These are phyloP conservation scores for Allium sativum DNA, from an alignment of 106 monocot genomes.

Conservation along the genomic window DNA sequence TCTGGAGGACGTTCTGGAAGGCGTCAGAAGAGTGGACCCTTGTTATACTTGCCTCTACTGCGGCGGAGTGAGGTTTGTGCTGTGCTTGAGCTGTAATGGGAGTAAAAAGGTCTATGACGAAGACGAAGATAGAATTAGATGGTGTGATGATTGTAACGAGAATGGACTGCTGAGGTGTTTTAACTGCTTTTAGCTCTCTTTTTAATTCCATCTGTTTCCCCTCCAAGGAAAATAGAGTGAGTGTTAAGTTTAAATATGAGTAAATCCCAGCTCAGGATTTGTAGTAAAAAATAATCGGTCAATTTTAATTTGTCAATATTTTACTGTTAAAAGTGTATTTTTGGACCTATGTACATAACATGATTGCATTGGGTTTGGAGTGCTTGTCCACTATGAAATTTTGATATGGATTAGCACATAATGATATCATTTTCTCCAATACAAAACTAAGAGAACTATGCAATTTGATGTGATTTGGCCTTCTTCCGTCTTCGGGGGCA, in stretches of 20 bases:
- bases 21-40: conserved; percentile 11
- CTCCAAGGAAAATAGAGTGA: not conserved
- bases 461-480: too few species aligned
- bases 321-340: too few species aligned
- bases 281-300: too few species aligned
- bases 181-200: conserved; percentile 3
- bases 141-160: conserved; percentile 18
- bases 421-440: too few species aligned
- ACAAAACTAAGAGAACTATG: too few species aligned
- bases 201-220: not conserved
- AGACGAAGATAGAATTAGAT: conserved; percentile 6
- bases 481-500: too few species aligned
- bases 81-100: conserved; percentile 38
- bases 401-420: too few species aligned
- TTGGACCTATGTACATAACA: too few species aligned
- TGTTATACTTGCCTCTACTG: conserved; percentile 24
- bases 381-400: too few species aligned
- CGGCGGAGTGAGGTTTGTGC: conserved; percentile 37
- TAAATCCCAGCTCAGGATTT: too few species aligned
- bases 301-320: too few species aligned
- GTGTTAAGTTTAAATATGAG: not conserved
- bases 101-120: conserved; percentile 27
- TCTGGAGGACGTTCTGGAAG: conserved; percentile 26
- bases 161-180: conserved; percentile 17
- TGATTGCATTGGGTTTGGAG: too few species aligned